Base-by-base conservation (phyloP, 2,329 filamentous ascomycete genomes). In the Scopulariopsis brevicaulis region DNA sequence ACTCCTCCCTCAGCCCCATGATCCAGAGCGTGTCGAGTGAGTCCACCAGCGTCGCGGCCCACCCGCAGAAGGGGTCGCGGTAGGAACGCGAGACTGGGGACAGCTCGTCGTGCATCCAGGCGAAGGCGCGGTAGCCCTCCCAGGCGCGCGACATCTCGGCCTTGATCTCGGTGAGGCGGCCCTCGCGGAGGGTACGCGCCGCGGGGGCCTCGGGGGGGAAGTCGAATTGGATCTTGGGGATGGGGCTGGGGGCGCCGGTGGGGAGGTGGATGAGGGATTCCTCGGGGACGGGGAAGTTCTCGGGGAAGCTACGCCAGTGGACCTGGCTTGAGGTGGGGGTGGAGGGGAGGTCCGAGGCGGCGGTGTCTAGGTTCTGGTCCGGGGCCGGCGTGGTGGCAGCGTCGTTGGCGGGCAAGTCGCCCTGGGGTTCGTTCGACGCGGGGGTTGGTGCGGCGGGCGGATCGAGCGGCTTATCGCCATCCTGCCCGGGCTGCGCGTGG, bases 31-130 rank as follows among this genome's bases (percentile, higher is more conserved):
- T 92, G 67, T 96, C 90, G 56, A 93, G 73, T 1, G 83, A 77
- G 73, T 96, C 91, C 5, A 96, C 88, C 60, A 96, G 69, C 0
- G 91, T 95, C 18, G 91, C 91, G 20, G 89, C 89, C 91, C 91
- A 96, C 55, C 88, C 90, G 67, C 90, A 93, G 70, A 97, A 97
- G 0, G 90, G 89, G 67, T 96, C 88, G 20, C 83, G 82, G 62
- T 77, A 83, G 15, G 73, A 74, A 56, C 85, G 85, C 34, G 82
- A 81, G 11, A 93, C 76, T 1, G 94, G 94, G 52, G 74, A 79
- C 18, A 97, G 73, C 73, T 97, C 94, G 67, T 97, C 94, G 64
- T 95, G 89, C 61, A 85, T 82, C 83, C 89, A 94, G 12, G 92
- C 93, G 64, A 85, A 78, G 60, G 83, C 77, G 66, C 81, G 87